A percentile compares a stretch with the other conserved stretches of the same genome.
phyloP scores from a whole-genome alignment of 805 yeast species.

The Kuraishia molischiana region DNA sequence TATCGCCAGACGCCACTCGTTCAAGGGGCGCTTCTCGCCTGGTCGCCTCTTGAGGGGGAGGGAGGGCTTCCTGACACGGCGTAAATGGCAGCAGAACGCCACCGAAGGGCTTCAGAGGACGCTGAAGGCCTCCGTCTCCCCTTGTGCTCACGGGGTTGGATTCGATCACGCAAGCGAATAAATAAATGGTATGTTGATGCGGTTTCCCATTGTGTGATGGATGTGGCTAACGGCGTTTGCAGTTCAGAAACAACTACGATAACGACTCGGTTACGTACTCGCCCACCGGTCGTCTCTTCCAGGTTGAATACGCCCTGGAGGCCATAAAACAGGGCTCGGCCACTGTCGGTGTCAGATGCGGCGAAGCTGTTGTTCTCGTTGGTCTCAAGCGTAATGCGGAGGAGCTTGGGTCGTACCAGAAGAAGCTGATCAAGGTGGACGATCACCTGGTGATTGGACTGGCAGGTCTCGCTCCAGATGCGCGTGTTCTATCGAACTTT shows the following conservation, averaged over 20 bases:
- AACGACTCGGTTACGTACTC: conserved; percentile 98
- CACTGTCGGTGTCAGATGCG: conserved; percentile 86
- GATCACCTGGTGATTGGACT: conserved; percentile 90
- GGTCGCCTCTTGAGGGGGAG: no score
- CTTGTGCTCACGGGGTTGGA: no score
- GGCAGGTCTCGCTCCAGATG: conserved; percentile 98
- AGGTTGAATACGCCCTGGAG: conserved; percentile 82
- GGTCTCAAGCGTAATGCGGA: conserved; percentile 96
- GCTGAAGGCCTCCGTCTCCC: not conserved
- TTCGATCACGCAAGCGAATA: no score
- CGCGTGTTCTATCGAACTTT: conserved; percentile 83
- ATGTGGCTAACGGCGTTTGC: not conserved
- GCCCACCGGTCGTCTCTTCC: conserved; percentile 88
- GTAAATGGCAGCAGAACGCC: no score
- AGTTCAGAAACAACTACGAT: conserved; percentile 97
- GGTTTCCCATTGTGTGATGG: no score
- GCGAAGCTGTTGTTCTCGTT: conserved; percentile 81
- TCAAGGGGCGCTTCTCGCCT: no score
- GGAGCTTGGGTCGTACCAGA: conserved; percentile 94
- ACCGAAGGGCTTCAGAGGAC: no score
- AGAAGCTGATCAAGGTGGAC: conserved; percentile 85
- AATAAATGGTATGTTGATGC: no score
- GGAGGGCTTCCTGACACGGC: no score
- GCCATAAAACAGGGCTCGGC: conserved; percentile 98
- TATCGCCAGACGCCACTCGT: no score